These are phyloP conservation scores for Pythium phragmiticola DNA, from an alignment of 352 stramenopile genomes.

Conservation along the genomic window DNA sequence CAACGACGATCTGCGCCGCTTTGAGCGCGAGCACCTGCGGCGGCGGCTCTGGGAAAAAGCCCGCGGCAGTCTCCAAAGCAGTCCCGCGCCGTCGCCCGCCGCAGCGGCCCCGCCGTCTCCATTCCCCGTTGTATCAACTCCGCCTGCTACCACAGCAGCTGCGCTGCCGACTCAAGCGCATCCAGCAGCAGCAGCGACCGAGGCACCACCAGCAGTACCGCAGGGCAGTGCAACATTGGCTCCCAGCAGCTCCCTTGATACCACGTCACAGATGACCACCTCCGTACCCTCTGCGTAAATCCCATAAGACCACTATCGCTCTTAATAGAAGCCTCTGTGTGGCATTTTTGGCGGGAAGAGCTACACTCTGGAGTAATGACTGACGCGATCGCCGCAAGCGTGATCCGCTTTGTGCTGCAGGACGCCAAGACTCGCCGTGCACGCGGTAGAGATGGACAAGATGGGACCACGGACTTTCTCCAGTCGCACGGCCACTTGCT, in stretches of 20 bases:
- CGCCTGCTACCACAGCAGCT: background rate
- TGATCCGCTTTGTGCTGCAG: slow-evolving; percentile 42
- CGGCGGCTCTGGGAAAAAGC: slow-evolving; percentile 63
- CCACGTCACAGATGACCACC: slow-evolving; percentile 18
- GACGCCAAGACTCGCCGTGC: slow-evolving; percentile 37
- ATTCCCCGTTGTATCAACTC: background rate
- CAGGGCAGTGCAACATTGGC: background rate
- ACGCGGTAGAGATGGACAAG: no score
- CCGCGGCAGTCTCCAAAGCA: slow-evolving; percentile 29
- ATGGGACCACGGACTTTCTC: slow-evolving; percentile 18
- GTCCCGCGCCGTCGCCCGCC: slow-evolving; percentile 16
- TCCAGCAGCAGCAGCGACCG: background rate
- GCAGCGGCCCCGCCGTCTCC: background rate
- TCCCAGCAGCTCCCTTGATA: slow-evolving; percentile 7
- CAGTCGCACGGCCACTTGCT: slow-evolving; percentile 52
- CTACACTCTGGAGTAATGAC: slow-evolving; percentile 11
- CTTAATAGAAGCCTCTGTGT: slow-evolving; percentile 11
- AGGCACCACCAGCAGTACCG: no score
- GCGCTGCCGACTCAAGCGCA: background rate
- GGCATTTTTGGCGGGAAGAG: slow-evolving; percentile 12
- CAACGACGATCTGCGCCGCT: slow-evolving; percentile 50
- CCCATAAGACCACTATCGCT: slow-evolving; percentile 1
- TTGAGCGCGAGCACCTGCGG: slow-evolving; percentile 59
- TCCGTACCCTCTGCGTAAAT: slow-evolving; percentile 2
- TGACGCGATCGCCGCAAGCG: slow-evolving; percentile 20